Base-by-base conservation (phyloP, 2,329 filamentous ascomycete genomes). In the Lachnellula willkommii region DNA sequence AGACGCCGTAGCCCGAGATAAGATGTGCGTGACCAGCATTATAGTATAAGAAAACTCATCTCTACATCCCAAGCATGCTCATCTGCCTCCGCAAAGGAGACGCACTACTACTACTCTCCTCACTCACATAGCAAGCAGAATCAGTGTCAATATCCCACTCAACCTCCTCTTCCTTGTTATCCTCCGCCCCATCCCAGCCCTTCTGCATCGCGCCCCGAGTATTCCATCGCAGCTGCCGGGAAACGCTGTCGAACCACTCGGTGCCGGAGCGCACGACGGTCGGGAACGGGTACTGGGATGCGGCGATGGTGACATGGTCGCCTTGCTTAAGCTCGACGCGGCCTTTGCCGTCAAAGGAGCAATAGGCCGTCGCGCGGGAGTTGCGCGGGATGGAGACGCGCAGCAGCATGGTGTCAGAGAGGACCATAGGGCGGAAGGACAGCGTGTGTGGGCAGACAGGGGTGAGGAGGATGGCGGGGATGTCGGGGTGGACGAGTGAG, bases 91-190 rank as follows among this genome's bases (percentile, higher is more conserved):
- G 78, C 62, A 89, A 74, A 5, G 87, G 87, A 66, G 85, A 89
- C 12, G 84, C 83, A 50, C 79, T 79, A 50, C 75, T 81, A 66
- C 84, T 87, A 51, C 83, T 85, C 59, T 90, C 88, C 70, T 91
- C 88, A 66, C 87, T 90, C 37, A 83, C 80, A 68, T 86, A 84
- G 68, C 79, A 85, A 39, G 80, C 83, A 47, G 82, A 85, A 62
- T 96, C 93, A 32, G 94, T 93, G 71, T 97, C 94, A 63, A 99
- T 97, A 69, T 99, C 94, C 85, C 94, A 97, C 58, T 89, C 84
- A 5, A 82, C 80, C 49, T 83, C 76, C 28, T 76, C 73, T 61
- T 74, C 71, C 12, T 72, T 71, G 6, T 73, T 69, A 24, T 69
- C 69, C 42, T 69, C 69, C 2, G 70, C 76, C 53, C 77, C 71